These are phyloP conservation scores for Tephrocybe sp. DNA, from an alignment of 768 basidiomycete genomes.

Conservation along the genomic window DNA sequence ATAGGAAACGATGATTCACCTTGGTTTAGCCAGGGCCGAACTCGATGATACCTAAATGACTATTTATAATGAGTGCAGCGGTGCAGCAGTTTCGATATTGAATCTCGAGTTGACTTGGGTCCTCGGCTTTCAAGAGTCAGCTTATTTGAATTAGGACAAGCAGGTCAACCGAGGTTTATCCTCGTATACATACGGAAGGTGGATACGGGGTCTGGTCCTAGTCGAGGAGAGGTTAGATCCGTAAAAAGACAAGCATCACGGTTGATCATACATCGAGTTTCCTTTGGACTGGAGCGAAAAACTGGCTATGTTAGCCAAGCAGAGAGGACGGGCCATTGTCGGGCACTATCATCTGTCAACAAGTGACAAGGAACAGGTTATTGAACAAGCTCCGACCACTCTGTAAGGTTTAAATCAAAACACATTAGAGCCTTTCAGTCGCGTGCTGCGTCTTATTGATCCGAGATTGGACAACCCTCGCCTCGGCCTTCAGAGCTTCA, in stretches of 20 bases:
- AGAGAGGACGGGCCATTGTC: not conserved
- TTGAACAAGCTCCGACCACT: too few relatives aligned
- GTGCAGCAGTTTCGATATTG: not conserved
- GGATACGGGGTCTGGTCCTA: not conserved
- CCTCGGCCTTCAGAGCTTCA: conserved; percentile 62
- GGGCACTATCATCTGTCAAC: not conserved
- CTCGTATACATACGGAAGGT: not conserved
- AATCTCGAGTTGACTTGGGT: too few relatives aligned
- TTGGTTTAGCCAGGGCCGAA: conserved; percentile 11
- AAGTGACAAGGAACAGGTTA: too few relatives aligned
- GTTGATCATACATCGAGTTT: too few relatives aligned
- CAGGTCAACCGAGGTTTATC: conserved; percentile 20
- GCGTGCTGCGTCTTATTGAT: conserved; percentile 71
- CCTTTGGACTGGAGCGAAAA: not conserved
- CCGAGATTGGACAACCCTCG: conserved; percentile 72
- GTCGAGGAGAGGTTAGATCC: too few relatives aligned
- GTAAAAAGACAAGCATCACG: too few relatives aligned
- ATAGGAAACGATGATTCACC: conserved; percentile 18
- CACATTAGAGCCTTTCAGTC: conserved; percentile 74
- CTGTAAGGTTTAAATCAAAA: too few relatives aligned
- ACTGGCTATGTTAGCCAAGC: too few relatives aligned
- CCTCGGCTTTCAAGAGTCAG: not conserved
- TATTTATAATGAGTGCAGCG: conserved; percentile 14
- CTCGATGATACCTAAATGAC: conserved; percentile 5
- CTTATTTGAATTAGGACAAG: not conserved